Conservation (phyloP, 805 yeast species). For the Dipodascopsis uninucleata region DNA sequence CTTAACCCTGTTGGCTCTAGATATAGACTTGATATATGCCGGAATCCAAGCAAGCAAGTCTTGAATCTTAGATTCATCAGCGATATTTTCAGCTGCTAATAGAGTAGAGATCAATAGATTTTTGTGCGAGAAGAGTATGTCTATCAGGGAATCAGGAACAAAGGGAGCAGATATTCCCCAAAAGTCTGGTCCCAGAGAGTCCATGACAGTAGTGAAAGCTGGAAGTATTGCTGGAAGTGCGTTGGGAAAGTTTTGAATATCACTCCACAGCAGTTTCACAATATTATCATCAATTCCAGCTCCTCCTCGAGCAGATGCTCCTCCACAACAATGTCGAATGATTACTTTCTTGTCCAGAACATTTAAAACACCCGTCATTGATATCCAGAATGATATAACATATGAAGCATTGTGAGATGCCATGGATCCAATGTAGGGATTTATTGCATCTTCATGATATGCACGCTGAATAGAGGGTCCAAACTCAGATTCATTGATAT, state of each 20-base stretch:
- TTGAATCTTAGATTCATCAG: constrained; percentile 7
- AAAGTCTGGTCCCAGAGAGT: constrained; percentile 43
- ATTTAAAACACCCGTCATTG: constrained; percentile 11
- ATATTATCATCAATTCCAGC: constrained; percentile 21
- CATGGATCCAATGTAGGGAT: background rate
- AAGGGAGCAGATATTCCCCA: constrained; percentile 58
- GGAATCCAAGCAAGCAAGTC: constrained; percentile 15
- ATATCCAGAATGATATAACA: constrained; percentile 16
- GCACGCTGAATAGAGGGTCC: constrained; percentile 16
- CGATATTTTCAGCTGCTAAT: constrained; percentile 34
- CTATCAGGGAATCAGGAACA: constrained; percentile 54
- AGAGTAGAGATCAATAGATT: background rate
- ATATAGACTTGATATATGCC: constrained; percentile 15
- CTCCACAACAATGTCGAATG: constrained; percentile 15
- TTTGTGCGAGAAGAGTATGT: constrained; percentile 48
- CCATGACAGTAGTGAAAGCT: constrained; percentile 47
- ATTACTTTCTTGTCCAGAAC: constrained; percentile 13
- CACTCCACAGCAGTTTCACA: constrained; percentile 34
- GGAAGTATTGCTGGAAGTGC: constrained; percentile 54
- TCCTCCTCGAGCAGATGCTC: background rate
- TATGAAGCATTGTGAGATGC: constrained; percentile 1
- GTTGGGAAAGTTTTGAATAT: constrained; percentile 36
- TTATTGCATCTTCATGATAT: constrained; percentile 13
- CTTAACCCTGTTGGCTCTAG: constrained; percentile 17
- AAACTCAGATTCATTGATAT: constrained; percentile 17